phyloP scores from a whole-genome alignment of 345 rosid genomes.

The Euphorbia pulcherrima region DNA sequence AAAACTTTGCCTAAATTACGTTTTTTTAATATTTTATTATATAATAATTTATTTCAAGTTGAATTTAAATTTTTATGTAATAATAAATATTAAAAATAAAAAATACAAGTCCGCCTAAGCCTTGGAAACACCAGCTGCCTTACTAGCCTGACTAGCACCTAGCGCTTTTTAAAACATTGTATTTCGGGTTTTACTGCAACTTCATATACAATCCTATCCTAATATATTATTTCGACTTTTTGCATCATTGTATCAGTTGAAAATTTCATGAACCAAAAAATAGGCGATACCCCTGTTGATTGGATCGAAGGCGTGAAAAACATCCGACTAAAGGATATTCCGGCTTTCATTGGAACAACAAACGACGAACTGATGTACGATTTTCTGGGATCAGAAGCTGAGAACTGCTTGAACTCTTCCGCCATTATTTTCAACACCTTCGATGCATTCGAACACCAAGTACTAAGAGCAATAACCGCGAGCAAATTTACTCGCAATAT shows the following conservation, averaged over 20 bases:
- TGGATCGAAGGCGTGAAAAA: constrained; percentile 40
- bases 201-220: no score
- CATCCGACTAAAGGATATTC: constrained; percentile 39
- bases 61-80: no score
- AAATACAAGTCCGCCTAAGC: no score
- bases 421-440: constrained; percentile 41
- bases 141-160: no score
- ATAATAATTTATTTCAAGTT: no score
- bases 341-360: constrained; percentile 27
- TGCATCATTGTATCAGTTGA: constrained; percentile 25
- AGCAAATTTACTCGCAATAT: constrained; percentile 19
- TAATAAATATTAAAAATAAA: no score
- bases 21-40: no score
- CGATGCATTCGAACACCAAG: constrained; percentile 35
- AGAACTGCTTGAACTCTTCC: constrained; percentile 26
- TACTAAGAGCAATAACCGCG: constrained; percentile 22
- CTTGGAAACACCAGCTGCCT: no score
- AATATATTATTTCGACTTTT: no score
- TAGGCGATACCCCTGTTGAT: constrained; percentile 27
- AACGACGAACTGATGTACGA: constrained; percentile 35
- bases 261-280: constrained; percentile 24
- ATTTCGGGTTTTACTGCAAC: no score
- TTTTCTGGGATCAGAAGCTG: constrained; percentile 9
- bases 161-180: no score
- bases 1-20: no score